Evolutionary conservation across 768 basidiomycete species (phyloP), one percentile per base, ranked within the genome.

Genomic region (Pleurotus cornucopiae): DNA sequence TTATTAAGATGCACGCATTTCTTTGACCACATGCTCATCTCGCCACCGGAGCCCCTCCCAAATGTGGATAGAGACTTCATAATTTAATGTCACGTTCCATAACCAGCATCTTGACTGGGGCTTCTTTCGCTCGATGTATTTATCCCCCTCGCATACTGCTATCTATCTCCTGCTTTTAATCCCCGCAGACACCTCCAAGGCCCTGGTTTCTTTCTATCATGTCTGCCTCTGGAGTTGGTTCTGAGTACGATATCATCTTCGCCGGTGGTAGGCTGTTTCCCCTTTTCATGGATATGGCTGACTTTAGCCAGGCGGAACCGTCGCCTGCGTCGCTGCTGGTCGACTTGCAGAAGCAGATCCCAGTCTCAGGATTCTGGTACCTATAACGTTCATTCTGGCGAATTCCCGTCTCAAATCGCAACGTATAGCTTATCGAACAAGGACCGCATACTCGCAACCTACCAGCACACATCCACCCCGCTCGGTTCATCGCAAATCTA

Each of bases 241-340:
- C 20, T 44, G 46, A 49, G 18, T 77, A 75, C 58, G 80, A 84
- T 58, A 74, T 85, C 16, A 74, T 85, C 58, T 78, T 85, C 57
- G 80, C 78, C 26, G 84, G 84, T 60, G 84, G 84, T 84, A 56
- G 46, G 65, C 58, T 20, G 25, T 5, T 46, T 34, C 11, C 46
- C 20, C 16, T 23, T 43, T 6, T 14, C 6, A 38, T 37, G 20
- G 26, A 12, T 11, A 3, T 23, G 39, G 21, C 20, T 49, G 26
- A 7, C 3, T 4, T 38, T 4, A 34, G 46, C 3, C 53, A 79
- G 78, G 79, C 38, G 85, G 85, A 30, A 73, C 82, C 3, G 58
- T 76, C n/a, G 82, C 77, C 4, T 85, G 85, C 60, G 69, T 88
- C 6, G 65, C 76, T 14, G 85, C 82, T 7, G 75, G 79, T 0